Conservation (phyloP, 768 basidiomycete species). For the Kwoniella pini region DNA sequence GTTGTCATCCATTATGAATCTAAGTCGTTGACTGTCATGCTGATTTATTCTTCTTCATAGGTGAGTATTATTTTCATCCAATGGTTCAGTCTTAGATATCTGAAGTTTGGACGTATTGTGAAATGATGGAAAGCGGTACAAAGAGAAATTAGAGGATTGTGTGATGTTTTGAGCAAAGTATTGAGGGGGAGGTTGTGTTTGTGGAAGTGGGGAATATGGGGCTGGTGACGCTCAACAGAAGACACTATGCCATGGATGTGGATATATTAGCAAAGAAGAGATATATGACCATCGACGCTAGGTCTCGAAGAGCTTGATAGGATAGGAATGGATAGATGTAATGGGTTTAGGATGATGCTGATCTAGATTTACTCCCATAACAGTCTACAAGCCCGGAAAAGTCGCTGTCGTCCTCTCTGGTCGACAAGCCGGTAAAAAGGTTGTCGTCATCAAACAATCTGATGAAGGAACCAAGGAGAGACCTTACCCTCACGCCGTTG, state of each 20-base stretch:
- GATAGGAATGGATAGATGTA: background rate
- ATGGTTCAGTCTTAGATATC: background rate
- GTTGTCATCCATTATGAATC: conserved; percentile 10
- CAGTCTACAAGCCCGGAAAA: conserved; percentile 60
- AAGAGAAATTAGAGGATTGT: too few species aligned
- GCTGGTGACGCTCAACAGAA: too few species aligned
- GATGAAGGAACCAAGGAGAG: conserved; percentile 97
- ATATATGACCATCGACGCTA: background rate
- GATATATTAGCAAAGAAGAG: too few species aligned
- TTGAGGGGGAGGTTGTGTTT: too few species aligned
- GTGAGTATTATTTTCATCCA: conserved; percentile 26
- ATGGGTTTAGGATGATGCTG: background rate
- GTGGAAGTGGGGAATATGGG: too few species aligned
- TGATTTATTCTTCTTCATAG: conserved; percentile 21
- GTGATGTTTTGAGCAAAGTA: too few species aligned
- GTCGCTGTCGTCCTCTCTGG: conserved; percentile 88
- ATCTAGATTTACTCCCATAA: conserved; percentile 7
- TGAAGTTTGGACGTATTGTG: background rate
- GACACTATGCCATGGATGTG: too few species aligned
- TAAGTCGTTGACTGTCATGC: conserved; percentile 2
- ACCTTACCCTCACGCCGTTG: conserved; percentile 96
- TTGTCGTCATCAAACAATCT: conserved; percentile 95
- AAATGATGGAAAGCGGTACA: background rate
- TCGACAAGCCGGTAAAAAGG: conserved; percentile 99
- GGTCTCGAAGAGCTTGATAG: background rate